Conservation (phyloP, 257 asterid species). For the Orobanche coerulescens region DNA sequence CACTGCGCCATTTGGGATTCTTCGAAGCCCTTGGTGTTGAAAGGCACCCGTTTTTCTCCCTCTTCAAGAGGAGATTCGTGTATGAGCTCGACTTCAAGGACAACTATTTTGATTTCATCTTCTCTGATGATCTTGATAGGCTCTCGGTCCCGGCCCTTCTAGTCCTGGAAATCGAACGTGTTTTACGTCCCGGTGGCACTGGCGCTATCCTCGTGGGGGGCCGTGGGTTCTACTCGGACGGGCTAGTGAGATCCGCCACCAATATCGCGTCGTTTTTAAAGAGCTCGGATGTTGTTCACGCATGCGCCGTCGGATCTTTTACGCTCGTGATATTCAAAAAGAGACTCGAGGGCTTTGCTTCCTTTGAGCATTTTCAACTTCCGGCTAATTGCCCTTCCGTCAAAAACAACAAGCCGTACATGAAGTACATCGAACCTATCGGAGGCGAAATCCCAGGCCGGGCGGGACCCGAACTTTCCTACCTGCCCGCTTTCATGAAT, state of each 20-base stretch:
- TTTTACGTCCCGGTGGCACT: conserved; percentile 64
- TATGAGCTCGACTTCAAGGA: conserved; percentile 61
- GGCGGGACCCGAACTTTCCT: conserved; percentile 27
- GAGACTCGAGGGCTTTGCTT: conserved; percentile 31
- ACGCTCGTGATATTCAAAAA: conserved; percentile 59
- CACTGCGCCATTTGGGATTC: conserved; percentile 58
- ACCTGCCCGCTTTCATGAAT: conserved; percentile 57
- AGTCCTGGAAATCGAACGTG: conserved; percentile 78
- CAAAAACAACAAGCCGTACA: conserved; percentile 41
- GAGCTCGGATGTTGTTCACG: conserved; percentile 51
- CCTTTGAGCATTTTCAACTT: conserved; percentile 43
- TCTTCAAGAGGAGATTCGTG: conserved; percentile 54
- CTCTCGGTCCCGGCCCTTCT: conserved; percentile 67
- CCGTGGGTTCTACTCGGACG: conserved; percentile 5
- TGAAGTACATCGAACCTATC: conserved; percentile 64
- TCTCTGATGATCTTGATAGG: conserved; percentile 60
- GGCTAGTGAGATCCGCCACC: conserved; percentile 28
- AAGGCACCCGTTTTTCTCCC: conserved; percentile 69
- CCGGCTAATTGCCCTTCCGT: conserved; percentile 64
- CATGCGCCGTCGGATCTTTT: conserved; percentile 43
- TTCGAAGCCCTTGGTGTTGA: conserved; percentile 44
- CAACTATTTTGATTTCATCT: conserved; percentile 62
- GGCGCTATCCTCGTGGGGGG: conserved; percentile 67
- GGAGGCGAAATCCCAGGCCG: neutral
- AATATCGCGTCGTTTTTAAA: conserved; percentile 41